Conservation (phyloP, 768 basidiomycete species). For the Amanita fuliginea region DNA sequence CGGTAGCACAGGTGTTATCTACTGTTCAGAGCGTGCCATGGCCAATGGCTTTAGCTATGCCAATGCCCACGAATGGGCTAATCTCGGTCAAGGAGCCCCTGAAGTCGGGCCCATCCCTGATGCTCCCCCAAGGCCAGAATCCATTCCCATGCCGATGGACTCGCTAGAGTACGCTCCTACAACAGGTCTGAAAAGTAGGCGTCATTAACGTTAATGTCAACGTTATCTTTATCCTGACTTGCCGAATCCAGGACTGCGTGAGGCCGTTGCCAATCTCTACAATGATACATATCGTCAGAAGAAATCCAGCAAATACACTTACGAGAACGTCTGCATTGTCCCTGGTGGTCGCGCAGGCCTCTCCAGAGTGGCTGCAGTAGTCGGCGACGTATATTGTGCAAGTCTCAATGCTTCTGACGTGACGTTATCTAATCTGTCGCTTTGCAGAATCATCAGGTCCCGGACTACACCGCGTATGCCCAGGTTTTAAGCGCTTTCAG, state of each 20-base stretch:
- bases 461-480: conserved; percentile 87
- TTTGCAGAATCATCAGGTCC: conserved; percentile 73
- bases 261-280: conserved; percentile 86
- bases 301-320: conserved; percentile 78
- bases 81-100: conserved; percentile 87
- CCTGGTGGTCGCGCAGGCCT: conserved; percentile 89
- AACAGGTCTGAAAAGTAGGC: conserved; percentile 72
- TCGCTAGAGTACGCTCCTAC: conserved; percentile 89
- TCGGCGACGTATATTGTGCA: conserved; percentile 82
- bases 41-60: conserved; percentile 87
- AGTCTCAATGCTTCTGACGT: conserved; percentile 11
- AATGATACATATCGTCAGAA: conserved; percentile 79
- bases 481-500: conserved; percentile 81
- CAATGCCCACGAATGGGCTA: conserved; percentile 72
- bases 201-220: neutral
- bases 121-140: conserved; percentile 53
- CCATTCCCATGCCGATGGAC: conserved; percentile 57
- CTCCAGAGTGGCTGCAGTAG: conserved; percentile 83
- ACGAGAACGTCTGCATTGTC: conserved; percentile 90
- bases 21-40: conserved; percentile 90
- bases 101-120: conserved; percentile 80
- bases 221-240: neutral
- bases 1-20: conserved; percentile 54
- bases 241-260: conserved; percentile 48
- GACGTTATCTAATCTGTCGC: conserved; percentile 2